Base-by-base conservation (phyloP, 2,329 filamentous ascomycete genomes). In the Mycosphaerella sp. region DNA sequence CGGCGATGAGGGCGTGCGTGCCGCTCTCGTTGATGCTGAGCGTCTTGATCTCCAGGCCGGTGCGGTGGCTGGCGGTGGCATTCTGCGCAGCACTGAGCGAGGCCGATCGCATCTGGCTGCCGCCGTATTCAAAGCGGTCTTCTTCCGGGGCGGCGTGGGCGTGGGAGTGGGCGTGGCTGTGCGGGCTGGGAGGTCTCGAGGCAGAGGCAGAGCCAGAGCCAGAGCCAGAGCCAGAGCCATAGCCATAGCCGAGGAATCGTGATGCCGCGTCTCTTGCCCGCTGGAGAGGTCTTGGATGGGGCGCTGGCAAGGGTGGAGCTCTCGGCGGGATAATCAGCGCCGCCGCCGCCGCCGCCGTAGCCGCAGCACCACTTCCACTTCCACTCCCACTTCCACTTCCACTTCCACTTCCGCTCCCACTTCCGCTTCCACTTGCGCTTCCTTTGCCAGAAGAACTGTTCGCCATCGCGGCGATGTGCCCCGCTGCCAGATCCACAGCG, bases 1-100 rank as follows among this genome's bases (percentile, higher is more conserved):
- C 82, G 41, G 80, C 82, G 60, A 85, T 76, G 51, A 85, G 75
- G 50, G 81, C 82, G 73, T 84, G 82, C 55, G 80, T 84, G 54
- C 78, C 75, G 53, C 78, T 74, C 40, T 81, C 80, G 57, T 83
- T 85, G 68, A 83, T 80, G 67, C 84, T 81, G 49, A 85, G 72
- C 38, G 82, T 79, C 42, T 78, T 72, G 63, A 85, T 84, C 58
- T 81, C 78, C 50, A 85, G 77, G 44, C 81, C 81, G n/a, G 82
- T 85, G 62, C 78, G 79, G 68, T 85, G 80, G 63, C 76, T 79
- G 54, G 81, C 74, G 56, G 77, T 80, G 59, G 81, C 76, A 61
- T 81, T 79, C 51, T 68, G 64, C n/a, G 64, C 60, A 23, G 60
- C 61, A 42, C 66, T 59, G 10, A 69, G 61, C 7, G 58, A 59